These are phyloP conservation scores for Podospora appendiculata DNA, from an alignment of 495 filamentous ascomycete genomes.

Conservation along the genomic window DNA sequence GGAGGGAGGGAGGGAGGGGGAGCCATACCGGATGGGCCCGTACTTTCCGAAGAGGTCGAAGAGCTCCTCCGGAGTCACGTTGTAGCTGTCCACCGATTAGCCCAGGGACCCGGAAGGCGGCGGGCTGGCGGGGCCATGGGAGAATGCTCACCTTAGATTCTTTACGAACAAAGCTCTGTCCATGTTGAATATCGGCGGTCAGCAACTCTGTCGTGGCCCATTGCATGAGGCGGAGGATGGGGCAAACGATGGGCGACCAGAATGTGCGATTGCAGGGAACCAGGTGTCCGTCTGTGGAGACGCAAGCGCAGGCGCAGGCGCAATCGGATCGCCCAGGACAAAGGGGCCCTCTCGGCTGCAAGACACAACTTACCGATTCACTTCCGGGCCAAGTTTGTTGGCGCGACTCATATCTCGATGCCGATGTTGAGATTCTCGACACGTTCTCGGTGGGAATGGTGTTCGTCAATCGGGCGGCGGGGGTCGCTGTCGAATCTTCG, in stretches of 20 bases:
- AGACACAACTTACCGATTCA: constrained; percentile 66
- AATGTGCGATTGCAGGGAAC: background rate
- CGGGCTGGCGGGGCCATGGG: background rate
- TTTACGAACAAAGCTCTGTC: constrained; percentile 92
- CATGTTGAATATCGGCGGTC: constrained; percentile 12
- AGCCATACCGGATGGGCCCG: constrained; percentile 77
- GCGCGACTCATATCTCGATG: constrained; percentile 68
- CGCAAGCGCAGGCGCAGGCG: constrained; percentile 1
- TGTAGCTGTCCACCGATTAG: constrained; percentile 55
- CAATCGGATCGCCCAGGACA: background rate
- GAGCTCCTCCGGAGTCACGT: constrained; percentile 87
- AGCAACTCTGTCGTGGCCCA: constrained; percentile 14
- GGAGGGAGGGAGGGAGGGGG: background rate
- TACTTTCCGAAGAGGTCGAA: constrained; percentile 96
- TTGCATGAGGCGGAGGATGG: background rate
- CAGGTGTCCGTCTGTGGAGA: background rate
- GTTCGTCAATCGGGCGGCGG: constrained; percentile 6
- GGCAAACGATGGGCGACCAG: constrained; percentile 2
- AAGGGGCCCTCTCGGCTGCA: background rate
- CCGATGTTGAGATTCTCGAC: constrained; percentile 18
- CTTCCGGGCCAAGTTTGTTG: constrained; percentile 90
- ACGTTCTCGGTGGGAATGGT: constrained; percentile 11
- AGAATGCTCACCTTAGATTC: constrained; percentile 74
- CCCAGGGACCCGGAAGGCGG: too few species aligned
- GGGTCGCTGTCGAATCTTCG: constrained; percentile 7